Conservation (phyloP, 257 asterid species). For the Jaltomata sinuosa region DNA sequence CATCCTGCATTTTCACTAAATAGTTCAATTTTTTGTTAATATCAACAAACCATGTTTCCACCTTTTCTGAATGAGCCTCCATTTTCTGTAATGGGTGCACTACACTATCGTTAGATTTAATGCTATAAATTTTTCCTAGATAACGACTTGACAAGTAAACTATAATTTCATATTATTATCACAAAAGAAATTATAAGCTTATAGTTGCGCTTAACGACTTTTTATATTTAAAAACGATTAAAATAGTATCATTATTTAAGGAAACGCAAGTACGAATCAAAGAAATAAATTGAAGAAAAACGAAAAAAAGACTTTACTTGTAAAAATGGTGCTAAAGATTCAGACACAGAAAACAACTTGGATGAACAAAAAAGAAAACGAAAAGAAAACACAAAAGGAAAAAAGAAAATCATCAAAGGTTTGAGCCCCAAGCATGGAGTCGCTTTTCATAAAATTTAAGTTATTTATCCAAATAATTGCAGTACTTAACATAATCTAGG, state of each 20-base stretch:
- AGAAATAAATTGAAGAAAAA: neutral
- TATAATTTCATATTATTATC: neutral
- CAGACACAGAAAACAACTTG: neutral
- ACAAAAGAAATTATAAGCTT: neutral
- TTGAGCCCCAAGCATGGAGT: too few species aligned
- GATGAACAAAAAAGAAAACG: neutral
- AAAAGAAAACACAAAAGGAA: too few species aligned
- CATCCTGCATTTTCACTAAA: too few species aligned
- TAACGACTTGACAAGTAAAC: neutral
- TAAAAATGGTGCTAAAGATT: neutral
- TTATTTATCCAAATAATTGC: neutral
- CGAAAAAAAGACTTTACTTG: neutral
- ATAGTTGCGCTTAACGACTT: neutral
- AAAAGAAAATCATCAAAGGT: too few species aligned
- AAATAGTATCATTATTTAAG: too few species aligned
- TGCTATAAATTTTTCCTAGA: neutral
- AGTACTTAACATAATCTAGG: neutral
- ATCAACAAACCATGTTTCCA: too few species aligned
- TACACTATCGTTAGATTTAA: neutral
- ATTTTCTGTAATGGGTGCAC: neutral
- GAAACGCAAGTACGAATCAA: neutral
- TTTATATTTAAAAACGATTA: neutral
- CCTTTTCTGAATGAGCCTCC: too few species aligned
- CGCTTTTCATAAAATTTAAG: neutral
- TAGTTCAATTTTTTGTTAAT: too few species aligned